These are phyloP conservation scores for Boeremia exigua DNA, from an alignment of 2,329 filamentous ascomycete species.

Conservation along the genomic window DNA sequence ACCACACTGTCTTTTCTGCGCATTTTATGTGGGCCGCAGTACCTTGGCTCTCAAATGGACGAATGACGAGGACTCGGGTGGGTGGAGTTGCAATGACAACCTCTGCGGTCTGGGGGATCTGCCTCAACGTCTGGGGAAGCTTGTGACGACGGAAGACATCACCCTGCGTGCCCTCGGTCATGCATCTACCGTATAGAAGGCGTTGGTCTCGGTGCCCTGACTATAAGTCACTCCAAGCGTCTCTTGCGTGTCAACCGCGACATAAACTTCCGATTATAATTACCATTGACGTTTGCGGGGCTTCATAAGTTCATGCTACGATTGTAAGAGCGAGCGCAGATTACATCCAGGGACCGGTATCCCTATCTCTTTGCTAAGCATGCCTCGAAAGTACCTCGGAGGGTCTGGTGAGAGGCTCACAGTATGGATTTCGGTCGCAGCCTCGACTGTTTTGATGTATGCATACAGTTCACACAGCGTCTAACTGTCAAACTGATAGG, in stretches of 20 bases:
- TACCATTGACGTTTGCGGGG: too few species aligned
- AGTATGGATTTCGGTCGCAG: conserved; percentile 60
- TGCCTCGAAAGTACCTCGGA: conserved; percentile 59
- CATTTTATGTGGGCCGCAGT: not conserved
- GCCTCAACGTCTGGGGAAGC: conserved; percentile 10
- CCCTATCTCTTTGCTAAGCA: conserved; percentile 11
- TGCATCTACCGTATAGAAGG: too few species aligned
- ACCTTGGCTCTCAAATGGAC: conserved; percentile 1
- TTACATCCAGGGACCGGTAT: too few species aligned
- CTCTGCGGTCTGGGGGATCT: conserved; percentile 9
- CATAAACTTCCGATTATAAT: too few species aligned
- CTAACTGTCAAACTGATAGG: not conserved
- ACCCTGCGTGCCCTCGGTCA: not conserved
- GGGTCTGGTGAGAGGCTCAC: conserved; percentile 59
- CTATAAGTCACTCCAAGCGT: too few species aligned
- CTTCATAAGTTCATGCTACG: too few species aligned
- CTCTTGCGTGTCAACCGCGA: too few species aligned
- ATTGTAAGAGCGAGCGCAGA: too few species aligned
- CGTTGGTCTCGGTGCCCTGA: too few species aligned
- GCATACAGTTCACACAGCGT: not conserved
- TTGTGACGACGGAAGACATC: not conserved
- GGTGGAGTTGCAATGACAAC: conserved; percentile 1
- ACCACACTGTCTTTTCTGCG: not conserved
- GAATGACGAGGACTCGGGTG: not conserved
- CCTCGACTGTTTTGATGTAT: conserved; percentile 55